Evolutionary conservation across 331 rosid species (phyloP).

Genomic region (Phaseolus coccineus): DNA sequence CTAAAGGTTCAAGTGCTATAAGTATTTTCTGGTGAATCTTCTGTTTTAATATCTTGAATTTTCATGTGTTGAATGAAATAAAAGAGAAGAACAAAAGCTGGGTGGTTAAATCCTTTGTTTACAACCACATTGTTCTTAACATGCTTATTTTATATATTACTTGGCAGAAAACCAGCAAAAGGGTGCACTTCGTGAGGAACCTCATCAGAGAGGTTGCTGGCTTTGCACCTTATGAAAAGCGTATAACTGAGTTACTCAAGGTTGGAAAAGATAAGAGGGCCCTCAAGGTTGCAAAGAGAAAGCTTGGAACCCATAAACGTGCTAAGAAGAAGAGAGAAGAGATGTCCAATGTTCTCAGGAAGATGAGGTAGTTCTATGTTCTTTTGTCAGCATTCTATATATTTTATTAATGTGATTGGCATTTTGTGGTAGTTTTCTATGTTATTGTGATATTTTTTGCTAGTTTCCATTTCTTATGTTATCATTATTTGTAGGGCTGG

Average conservation of each 20-base stretch:
- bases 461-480: background rate
- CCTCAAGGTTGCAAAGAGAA: constrained; percentile 74
- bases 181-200: constrained; percentile 72
- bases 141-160: background rate
- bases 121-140: background rate
- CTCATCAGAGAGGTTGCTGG: constrained; percentile 80
- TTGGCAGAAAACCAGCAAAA: constrained; percentile 71
- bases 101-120: too few relatives aligned
- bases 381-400: background rate
- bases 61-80: background rate
- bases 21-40: background rate
- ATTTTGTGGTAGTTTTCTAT: background rate
- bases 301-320: constrained; percentile 87
- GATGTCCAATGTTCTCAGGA: constrained; percentile 76
- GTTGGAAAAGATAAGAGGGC: constrained; percentile 93
- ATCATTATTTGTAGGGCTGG: constrained; percentile 61
- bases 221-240: constrained; percentile 82
- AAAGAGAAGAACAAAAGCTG: background rate
- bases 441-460: background rate
- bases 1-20: background rate
- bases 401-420: background rate
- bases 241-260: constrained; percentile 86
- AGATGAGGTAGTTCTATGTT: constrained; percentile 62
- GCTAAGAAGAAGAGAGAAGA: constrained; percentile 91
- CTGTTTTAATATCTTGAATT: background rate